Evolutionary conservation across 495 filamentous ascomycete species (phyloP), one percentile per base, ranked within the genome.

Genomic region (Talaromyces ruber): DNA sequence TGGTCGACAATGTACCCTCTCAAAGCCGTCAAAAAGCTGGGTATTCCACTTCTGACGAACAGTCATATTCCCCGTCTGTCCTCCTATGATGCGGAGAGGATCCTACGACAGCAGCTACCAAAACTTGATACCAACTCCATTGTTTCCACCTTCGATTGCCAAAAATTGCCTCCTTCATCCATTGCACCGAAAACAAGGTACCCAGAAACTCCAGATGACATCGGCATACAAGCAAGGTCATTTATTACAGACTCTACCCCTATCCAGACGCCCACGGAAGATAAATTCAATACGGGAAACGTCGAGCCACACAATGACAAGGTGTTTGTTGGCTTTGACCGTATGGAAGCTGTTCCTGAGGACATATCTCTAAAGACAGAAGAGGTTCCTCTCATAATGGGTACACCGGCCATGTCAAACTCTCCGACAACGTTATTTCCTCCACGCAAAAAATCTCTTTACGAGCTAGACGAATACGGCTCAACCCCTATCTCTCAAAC

Each of bases 401-500:
- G 12, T 47, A n/a, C 29, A 34, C 50, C 62, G 45, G 25, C 60
- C 12, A 18, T 9, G 29, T 9, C 34, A 21, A 1, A 55, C 6
- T 12, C 34, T 8, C 3, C 16, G 51, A 7, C 4, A 24, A 16
- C 29, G 14, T 12, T 12, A 34, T 12, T 26, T 54, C 39, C 22
- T 16, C 32, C 8, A 18, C 43, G 34, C 4, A 63, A 45, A 63
- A 16, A 26, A 28, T 54, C 64, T 6, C 64, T 76, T 14, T 79
- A 72, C 64, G 80, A 77, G 60, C 74, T 76, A 6, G 75, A 66
- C 62, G 77, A 67, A 30, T 68, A 63, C 54, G 68, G 61, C 61
- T 70, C 70, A 59, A 72, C 64, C 54, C 71, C 65, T 63, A 66
- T 64, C 66, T 63, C n/a, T 58, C 66, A 30, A 52, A 67, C 57